Base-by-base conservation (phyloP, 805 yeast species). In the Metschnikowia continentalis region DNA sequence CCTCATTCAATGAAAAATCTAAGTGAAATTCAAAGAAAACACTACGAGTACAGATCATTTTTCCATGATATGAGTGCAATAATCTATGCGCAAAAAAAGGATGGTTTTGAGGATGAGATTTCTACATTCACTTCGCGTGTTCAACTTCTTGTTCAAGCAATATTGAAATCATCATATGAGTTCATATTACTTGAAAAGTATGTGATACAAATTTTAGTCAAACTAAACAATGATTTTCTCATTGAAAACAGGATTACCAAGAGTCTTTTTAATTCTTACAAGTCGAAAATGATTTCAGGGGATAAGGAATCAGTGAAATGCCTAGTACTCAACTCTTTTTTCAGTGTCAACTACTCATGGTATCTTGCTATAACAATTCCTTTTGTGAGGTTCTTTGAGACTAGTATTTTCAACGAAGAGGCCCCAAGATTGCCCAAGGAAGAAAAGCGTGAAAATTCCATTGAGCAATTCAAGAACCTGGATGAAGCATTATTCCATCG, bases 161-260 rank as follows among this genome's bases (percentile, higher is more conserved):
- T 72, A 10, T 61, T 68, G 3, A 71, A 70, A 51, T 67, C 68
- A 3, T 64, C 74, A 0, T 67, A 67, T 42, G 78, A 74, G 50
- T 74, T 59, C 49, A 63, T 70, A 44, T 56, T 73, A 20, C 61
- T 74, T 48, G 78, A 74, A 43, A 69, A 64, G 46, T 74, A 74
- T 53, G 65, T 61, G 44, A 62, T 74, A 26, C 74, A 74, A 35
- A 67, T 72, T 13, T 55, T 71, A 35, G 52, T 65, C 14, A 72
- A 72, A 52, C 56, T 72, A 35, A 61, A 65, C 54, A 60, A 61
- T 47, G 69, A 71, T 51, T 65, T 64, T 3, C 51, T 71, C 13
- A 56, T 74, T 7, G 73, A 69, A 35, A 44, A 55, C 33, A 54
- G 67, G 32, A 48, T 65, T 10, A 55, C 68, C 2, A 48, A 51